Evolutionary conservation across 495 filamentous ascomycete genomes (phyloP).

Genomic region (Amniculicola lignicola): DNA sequence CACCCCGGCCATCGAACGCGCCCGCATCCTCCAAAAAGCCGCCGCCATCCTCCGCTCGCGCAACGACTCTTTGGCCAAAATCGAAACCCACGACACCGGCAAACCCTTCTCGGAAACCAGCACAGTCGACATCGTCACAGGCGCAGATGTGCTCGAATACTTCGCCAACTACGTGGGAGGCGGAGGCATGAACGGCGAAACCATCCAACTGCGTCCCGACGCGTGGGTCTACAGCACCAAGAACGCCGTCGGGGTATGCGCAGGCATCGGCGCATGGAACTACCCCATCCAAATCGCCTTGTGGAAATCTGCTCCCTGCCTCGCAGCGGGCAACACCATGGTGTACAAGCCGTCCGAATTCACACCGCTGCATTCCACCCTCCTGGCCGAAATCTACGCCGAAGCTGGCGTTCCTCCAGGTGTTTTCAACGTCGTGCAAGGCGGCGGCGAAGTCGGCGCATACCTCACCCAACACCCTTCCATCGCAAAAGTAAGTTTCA

Average conservation of each 20-base stretch:
- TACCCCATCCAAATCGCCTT: constrained; percentile 85
- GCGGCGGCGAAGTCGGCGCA: constrained; percentile 66
- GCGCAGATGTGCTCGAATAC: constrained; percentile 36
- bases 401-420: constrained; percentile 72
- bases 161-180: constrained; percentile 31
- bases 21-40: constrained; percentile 33
- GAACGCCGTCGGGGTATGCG: constrained; percentile 42
- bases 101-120: constrained; percentile 44
- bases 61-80: constrained; percentile 25
- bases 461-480: constrained; percentile 63
- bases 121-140: constrained; percentile 59
- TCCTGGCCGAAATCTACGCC: constrained; percentile 65
- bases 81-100: constrained; percentile 45
- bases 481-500: constrained; percentile 79
- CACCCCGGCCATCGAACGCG: constrained; percentile 30
- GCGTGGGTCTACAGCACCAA: constrained; percentile 37
- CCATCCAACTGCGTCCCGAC: constrained; percentile 37
- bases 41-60: constrained; percentile 31
- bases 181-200: constrained; percentile 36
- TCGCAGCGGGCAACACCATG: constrained; percentile 83
- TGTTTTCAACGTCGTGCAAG: constrained; percentile 79
- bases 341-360: constrained; percentile 82
- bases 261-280: constrained; percentile 48
- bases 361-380: constrained; percentile 69
- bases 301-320: constrained; percentile 79